Evolutionary conservation across 176 grass and related monocot genomes (phyloP).

Genomic region (Avena eriantha): DNA sequence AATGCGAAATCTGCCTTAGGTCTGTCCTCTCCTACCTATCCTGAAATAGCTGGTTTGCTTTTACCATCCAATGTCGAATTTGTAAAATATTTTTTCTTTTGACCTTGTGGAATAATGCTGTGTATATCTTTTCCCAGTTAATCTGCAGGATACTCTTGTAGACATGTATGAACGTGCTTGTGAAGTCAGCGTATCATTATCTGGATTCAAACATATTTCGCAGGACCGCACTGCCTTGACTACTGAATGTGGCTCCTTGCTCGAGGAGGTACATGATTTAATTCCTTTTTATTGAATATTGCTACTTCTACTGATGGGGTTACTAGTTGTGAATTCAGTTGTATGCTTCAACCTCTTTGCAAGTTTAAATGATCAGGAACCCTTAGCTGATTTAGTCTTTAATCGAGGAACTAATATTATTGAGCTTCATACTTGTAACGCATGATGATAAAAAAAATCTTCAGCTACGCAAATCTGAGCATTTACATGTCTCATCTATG

Average conservation of each 20-base stretch:
- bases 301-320: constrained; percentile 3
- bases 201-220: constrained; percentile 82
- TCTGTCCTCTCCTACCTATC: constrained; percentile 47
- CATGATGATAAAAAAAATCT: constrained; percentile 36
- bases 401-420: constrained; percentile 35
- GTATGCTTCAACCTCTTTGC: constrained; percentile 25
- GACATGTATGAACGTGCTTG: constrained; percentile 62
- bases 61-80: constrained; percentile 34
- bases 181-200: constrained; percentile 70
- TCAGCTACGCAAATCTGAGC: constrained; percentile 22
- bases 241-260: constrained; percentile 93
- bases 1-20: constrained; percentile 86
- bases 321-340: constrained; percentile 26
- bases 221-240: constrained; percentile 89
- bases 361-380: constrained; percentile 34
- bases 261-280: constrained; percentile 84
- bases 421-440: constrained; percentile 25
- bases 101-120: constrained; percentile 35
- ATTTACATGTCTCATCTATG: constrained; percentile 35
- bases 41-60: constrained; percentile 16
- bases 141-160: constrained; percentile 79
- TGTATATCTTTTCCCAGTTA: constrained; percentile 67
- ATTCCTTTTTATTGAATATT: constrained; percentile 30
- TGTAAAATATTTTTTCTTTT: constrained; percentile 16
- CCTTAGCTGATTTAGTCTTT: constrained; percentile 5